Evolutionary conservation across 305 asterid genomes (phyloP).

Genomic region (Fraxinus sp.): DNA sequence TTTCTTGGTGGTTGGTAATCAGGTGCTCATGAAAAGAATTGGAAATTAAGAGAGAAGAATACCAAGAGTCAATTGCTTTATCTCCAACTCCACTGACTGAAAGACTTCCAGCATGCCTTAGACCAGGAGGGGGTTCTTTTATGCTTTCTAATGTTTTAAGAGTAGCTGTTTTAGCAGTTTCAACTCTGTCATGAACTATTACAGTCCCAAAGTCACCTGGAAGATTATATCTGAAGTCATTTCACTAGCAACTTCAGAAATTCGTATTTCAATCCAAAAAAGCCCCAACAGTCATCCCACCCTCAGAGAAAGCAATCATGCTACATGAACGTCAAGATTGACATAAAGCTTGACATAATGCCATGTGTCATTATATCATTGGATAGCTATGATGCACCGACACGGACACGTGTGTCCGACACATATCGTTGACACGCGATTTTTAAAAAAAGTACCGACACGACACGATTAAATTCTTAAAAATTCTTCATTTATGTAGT

Average conservation of each 20-base stretch:
- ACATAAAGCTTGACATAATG: too few species aligned
- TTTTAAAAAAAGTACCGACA: too few species aligned
- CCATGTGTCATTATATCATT: too few species aligned
- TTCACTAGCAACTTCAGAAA: conserved; percentile 10
- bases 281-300: background rate
- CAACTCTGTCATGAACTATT: conserved; percentile 62
- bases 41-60: conserved; percentile 19
- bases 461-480: too few species aligned
- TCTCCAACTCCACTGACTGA: conserved; percentile 45
- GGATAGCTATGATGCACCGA: too few species aligned
- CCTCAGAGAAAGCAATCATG: too few species aligned
- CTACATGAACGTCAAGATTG: too few species aligned
- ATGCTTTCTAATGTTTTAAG: conserved; percentile 33
- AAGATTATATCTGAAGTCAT: conserved; percentile 30
- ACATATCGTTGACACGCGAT: too few species aligned
- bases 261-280: background rate
- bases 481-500: too few species aligned
- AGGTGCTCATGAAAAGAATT: background rate
- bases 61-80: conserved; percentile 51
- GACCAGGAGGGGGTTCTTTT: conserved; percentile 44
- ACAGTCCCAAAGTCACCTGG: conserved; percentile 94
- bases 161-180: conserved; percentile 40
- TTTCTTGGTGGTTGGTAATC: background rate
- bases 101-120: conserved; percentile 43
- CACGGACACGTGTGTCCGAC: too few species aligned